Conservation (phyloP, 805 yeast species). For the Cyberlindnera xylosilytica region DNA sequence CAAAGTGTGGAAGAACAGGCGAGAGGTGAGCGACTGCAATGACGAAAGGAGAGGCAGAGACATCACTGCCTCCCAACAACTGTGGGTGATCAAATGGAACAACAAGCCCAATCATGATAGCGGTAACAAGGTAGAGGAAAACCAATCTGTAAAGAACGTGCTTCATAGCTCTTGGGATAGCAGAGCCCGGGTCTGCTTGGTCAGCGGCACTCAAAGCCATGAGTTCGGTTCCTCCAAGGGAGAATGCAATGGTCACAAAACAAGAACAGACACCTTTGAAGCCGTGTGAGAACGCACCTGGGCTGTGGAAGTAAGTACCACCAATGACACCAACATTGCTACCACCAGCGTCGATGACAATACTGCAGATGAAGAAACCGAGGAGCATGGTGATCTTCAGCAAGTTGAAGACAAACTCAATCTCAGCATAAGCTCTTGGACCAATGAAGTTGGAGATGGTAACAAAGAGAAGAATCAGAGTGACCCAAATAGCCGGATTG, state of each 20-base stretch:
- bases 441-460: constrained; percentile 43
- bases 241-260: constrained; percentile 55
- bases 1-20: constrained; percentile 53
- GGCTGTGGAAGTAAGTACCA: constrained; percentile 46
- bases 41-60: constrained; percentile 67
- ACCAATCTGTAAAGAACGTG: constrained; percentile 55
- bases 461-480: constrained; percentile 47
- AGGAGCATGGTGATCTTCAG: constrained; percentile 60
- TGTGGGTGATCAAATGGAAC: constrained; percentile 48
- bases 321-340: too few relatives aligned
- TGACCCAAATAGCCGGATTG: constrained; percentile 56
- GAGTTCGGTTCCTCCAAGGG: constrained; percentile 59
- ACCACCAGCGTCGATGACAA: constrained; percentile 41
- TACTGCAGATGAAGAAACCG: constrained; percentile 56
- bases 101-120: constrained; percentile 46
- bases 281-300: constrained; percentile 53
- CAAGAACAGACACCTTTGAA: constrained; percentile 54
- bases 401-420: constrained; percentile 61
- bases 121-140: constrained; percentile 46
- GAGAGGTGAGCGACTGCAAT: constrained; percentile 60
- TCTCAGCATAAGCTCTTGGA: constrained; percentile 58
- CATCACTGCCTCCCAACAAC: constrained; percentile 37
- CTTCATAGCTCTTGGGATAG: constrained; percentile 55
- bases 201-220: constrained; percentile 54
- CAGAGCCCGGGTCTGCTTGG: constrained; percentile 46